Evolutionary conservation across 2,329 filamentous ascomycete species (phyloP), one percentile per base, ranked within the genome.

Genomic region (Aspergillus uvarum): DNA sequence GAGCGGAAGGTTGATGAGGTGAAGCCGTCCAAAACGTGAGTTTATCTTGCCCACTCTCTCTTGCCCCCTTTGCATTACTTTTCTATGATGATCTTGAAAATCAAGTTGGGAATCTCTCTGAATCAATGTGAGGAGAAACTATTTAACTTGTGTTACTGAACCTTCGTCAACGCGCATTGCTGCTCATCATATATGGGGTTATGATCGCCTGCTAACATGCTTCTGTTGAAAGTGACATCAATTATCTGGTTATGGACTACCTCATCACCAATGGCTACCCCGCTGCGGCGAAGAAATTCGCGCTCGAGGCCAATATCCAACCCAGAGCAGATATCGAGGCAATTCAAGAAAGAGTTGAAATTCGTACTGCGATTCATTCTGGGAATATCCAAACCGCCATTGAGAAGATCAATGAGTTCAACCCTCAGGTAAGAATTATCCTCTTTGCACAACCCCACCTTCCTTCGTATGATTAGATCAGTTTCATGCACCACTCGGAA

Each of bases 31-130:
- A 99, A 98, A 79, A 91, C 88, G 95, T 96, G 88, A 80, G 89
- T 84, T 52, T 4, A 12, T 2, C 32, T 16, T 12, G 14, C 5
- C 32, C 7, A 29, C 59, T 35, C 22, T 58, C 22, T 52, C 61
- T 29, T 35, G 26, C 8, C 14, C 21, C 54, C 47, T 38, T 57
- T 54, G 29, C 29, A 31, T 55, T 24, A 75, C 71, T 70, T 72
- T 80, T 70, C 82, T 87, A 96, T 96, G 93, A 96, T 91, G 85
- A 74, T 82, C 84, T 63, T 85, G 68, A 60, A 75, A 84, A 88
- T 91, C 89, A 96, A 96, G 85, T 87, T 99, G 95, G 95, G 95
- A 99, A 99, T 99, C 95, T 99, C 96, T 99, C 95, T 90, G 91
- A 98, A 91, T 85, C 79, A 82, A 80, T 79, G 85, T 99, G 95